These are phyloP conservation scores for Aspergillus coremiiformis DNA, from an alignment of 495 filamentous ascomycete genomes.

Conservation along the genomic window DNA sequence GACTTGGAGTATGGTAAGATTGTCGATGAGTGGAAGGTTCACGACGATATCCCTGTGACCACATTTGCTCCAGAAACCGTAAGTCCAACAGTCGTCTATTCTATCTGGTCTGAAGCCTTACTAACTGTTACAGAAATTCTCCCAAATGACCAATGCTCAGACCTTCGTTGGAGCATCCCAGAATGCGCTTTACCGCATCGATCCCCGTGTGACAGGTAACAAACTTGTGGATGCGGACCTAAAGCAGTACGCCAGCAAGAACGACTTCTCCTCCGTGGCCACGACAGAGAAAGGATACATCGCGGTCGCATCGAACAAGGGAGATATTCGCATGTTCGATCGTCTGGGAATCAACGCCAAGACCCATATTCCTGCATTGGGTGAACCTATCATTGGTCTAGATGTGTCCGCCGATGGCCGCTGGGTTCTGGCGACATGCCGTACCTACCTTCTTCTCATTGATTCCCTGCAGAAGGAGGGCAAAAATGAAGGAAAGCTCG, in stretches of 20 bases:
- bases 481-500: conserved; percentile 95
- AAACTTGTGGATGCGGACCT: conserved; percentile 89
- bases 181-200: conserved; percentile 90
- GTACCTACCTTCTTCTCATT: conserved; percentile 89
- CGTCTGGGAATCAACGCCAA: conserved; percentile 95
- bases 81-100: conserved; percentile 16
- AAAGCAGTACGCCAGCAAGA: conserved; percentile 94
- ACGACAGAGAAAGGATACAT: conserved; percentile 96
- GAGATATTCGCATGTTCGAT: conserved; percentile 94
- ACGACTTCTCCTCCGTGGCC: conserved; percentile 87
- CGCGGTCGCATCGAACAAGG: conserved; percentile 94
- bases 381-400: conserved; percentile 89
- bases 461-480: conserved; percentile 85
- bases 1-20: conserved; percentile 97
- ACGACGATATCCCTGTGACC: conserved; percentile 88
- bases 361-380: conserved; percentile 90
- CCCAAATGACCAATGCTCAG: conserved; percentile 93
- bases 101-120: not conserved
- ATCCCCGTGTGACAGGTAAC: conserved; percentile 81
- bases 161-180: conserved; percentile 87
- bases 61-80: conserved; percentile 86
- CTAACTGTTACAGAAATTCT: conserved; percentile 64
- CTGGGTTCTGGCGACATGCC: conserved; percentile 91
- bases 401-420: conserved; percentile 92
- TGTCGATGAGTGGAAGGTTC: conserved; percentile 99